Percentiles rank a stretch among this genome's conserved stretches.
These are phyloP conservation scores for Diaporthe sp. DNA, from an alignment of 2,329 filamentous ascomycete genomes.

Conservation along the genomic window DNA sequence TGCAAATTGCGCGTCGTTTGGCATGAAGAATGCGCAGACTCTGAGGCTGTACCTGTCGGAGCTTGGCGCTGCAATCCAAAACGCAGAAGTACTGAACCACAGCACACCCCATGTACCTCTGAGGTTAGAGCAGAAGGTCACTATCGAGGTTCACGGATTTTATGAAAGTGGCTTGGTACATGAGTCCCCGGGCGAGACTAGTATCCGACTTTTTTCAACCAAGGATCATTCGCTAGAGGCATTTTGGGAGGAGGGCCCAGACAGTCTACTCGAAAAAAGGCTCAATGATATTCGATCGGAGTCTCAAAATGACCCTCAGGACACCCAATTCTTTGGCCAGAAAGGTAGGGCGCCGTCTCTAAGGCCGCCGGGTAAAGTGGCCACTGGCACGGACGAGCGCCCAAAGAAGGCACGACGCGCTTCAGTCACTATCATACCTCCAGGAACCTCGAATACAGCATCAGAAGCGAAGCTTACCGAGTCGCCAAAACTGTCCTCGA, in stretches of 20 bases:
- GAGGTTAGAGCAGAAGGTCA: constrained; percentile 62
- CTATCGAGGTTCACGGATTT: constrained; percentile 68
- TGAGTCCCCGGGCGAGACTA: background rate
- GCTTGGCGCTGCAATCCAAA: constrained; percentile 48
- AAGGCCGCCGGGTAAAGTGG: background rate
- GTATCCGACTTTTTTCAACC: constrained; percentile 7
- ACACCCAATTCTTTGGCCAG: background rate
- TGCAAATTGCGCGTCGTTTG: constrained; percentile 65
- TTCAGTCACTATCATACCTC: background rate
- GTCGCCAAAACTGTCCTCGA: background rate
- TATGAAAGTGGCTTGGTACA: constrained; percentile 64
- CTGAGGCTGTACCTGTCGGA: constrained; percentile 53
- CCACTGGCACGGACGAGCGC: background rate
- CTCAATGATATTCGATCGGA: background rate
- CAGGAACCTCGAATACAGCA: background rate
- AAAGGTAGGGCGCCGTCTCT: background rate
- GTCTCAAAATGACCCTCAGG: background rate
- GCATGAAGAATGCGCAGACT: constrained; percentile 59
- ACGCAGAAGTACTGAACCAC: constrained; percentile 49
- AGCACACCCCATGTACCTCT: constrained; percentile 56
- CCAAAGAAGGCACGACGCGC: background rate
- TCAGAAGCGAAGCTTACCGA: background rate
- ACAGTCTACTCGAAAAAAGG: constrained; percentile 2
- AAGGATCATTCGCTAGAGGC: constrained; percentile 12
- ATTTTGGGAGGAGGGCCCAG: constrained; percentile 11